A percentile compares a stretch with the other conserved stretches of the same genome.
Conservation (phyloP, 2,329 filamentous ascomycete genomes). For the Cladophialophora bantiana region DNA sequence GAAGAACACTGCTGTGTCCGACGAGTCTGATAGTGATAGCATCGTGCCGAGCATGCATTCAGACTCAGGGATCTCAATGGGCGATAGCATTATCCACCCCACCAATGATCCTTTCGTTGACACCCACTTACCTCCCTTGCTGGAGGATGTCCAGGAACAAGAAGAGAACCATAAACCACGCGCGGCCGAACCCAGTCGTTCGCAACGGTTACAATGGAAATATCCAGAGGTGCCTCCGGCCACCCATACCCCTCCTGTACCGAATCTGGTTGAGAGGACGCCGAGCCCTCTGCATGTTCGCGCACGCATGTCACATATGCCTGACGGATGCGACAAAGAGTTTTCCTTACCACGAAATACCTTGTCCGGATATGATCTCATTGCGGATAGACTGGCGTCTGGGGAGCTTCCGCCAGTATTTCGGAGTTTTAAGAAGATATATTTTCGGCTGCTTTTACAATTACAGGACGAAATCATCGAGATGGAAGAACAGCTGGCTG, state of each 20-base stretch:
- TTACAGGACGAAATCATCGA: constrained; percentile 85
- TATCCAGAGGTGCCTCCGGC: constrained; percentile 33
- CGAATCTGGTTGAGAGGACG: constrained; percentile 8
- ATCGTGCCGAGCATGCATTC: constrained; percentile 43
- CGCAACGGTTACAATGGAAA: constrained; percentile 26
- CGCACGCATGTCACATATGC: constrained; percentile 4
- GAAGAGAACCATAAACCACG: constrained; percentile 15
- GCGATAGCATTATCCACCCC: constrained; percentile 40
- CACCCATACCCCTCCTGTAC: constrained; percentile 23
- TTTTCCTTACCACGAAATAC: constrained; percentile 9
- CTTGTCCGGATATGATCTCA: constrained; percentile 60
- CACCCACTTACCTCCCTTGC: constrained; percentile 26
- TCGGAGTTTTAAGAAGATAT: constrained; percentile 79
- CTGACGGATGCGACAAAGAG: constrained; percentile 12
- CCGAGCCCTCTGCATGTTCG: constrained; percentile 25
- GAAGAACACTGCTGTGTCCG: constrained; percentile 17
- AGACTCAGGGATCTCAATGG: constrained; percentile 47
- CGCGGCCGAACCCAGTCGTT: constrained; percentile 9
- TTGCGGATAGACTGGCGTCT: constrained; percentile 63
- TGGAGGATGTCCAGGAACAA: constrained; percentile 26
- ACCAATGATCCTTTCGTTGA: constrained; percentile 19
- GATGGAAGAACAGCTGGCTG: constrained; percentile 77
- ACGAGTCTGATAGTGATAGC: constrained; percentile 37
- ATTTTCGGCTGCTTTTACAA: constrained; percentile 81
- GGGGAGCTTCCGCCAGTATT: constrained; percentile 68